Conservation (phyloP, 257 asterid genomes). For the Gentiana straminea region DNA sequence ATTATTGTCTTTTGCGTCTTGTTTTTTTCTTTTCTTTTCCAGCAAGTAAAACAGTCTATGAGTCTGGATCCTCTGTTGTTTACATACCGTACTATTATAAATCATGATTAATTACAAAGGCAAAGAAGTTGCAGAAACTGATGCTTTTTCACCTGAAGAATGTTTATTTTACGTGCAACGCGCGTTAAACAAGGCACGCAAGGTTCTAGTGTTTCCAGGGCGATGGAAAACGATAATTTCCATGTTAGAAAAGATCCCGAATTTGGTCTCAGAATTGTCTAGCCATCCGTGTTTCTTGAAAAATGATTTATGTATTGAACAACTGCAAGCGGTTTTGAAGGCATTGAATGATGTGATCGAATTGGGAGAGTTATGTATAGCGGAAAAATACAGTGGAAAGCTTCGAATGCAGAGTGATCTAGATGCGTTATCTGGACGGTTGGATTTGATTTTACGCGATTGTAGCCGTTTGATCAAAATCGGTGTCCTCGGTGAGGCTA, state of each 20-base stretch:
- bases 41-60: too few relatives aligned
- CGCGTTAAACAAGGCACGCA: constrained; percentile 57
- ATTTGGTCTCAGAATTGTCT: constrained; percentile 61
- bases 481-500: constrained; percentile 82
- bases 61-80: too few relatives aligned
- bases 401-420: constrained; percentile 92
- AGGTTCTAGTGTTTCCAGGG: constrained; percentile 55
- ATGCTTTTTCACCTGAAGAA: constrained; percentile 53
- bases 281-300: constrained; percentile 90
- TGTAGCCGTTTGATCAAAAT: constrained; percentile 80
- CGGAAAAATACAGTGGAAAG: constrained; percentile 69
- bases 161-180: constrained; percentile 60
- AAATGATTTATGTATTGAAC: constrained; percentile 81
- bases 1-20: constrained; percentile 7
- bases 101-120: constrained; percentile 61
- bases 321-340: constrained; percentile 56
- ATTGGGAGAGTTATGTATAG: constrained; percentile 43
- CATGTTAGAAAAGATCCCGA: constrained; percentile 57
- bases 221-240: constrained; percentile 80
- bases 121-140: constrained; percentile 15
- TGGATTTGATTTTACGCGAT: constrained; percentile 80
- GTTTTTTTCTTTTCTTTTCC: too few relatives aligned
- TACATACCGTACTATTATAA: neutral
- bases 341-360: constrained; percentile 50
- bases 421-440: constrained; percentile 47